A percentile compares a stretch with the other conserved stretches of the same genome.
These are phyloP conservation scores for Mrakia blollopis DNA, from an alignment of 768 basidiomycete species.

Conservation along the genomic window DNA sequence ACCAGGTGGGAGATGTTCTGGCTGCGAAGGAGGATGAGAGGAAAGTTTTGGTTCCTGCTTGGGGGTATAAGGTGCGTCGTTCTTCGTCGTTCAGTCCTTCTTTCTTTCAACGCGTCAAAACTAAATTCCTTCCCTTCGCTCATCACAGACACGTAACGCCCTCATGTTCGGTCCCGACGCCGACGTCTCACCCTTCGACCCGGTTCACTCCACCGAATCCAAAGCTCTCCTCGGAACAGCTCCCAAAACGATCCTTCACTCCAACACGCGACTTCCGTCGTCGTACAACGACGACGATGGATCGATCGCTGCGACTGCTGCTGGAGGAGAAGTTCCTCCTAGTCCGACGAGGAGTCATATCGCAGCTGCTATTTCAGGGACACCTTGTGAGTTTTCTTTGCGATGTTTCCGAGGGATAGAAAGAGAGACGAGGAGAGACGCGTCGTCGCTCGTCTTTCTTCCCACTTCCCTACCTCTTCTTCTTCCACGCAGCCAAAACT, in stretches of 20 bases:
- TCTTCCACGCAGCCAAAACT: too few species aligned
- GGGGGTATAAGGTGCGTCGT: slow-evolving; percentile 37
- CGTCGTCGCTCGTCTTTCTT: neutral
- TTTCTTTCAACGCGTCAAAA: slow-evolving; percentile 2
- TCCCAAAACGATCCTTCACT: slow-evolving; percentile 63
- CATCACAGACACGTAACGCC: slow-evolving; percentile 75
- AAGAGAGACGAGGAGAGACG: too few species aligned
- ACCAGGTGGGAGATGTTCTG: neutral
- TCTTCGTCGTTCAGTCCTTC: slow-evolving; percentile 42
- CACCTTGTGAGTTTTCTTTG: slow-evolving; percentile 61
- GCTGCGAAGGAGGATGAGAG: slow-evolving; percentile 38
- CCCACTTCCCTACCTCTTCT: neutral
- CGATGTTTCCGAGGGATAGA: slow-evolving; percentile 10
- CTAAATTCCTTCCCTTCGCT: neutral
- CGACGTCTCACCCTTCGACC: slow-evolving; percentile 71
- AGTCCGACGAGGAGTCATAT: slow-evolving; percentile 89
- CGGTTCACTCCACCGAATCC: slow-evolving; percentile 9
- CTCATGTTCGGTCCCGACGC: slow-evolving; percentile 95
- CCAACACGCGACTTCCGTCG: slow-evolving; percentile 65
- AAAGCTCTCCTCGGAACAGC: slow-evolving; percentile 28
- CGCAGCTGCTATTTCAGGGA: slow-evolving; percentile 86
- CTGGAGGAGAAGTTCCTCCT: slow-evolving; percentile 54
- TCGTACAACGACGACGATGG: slow-evolving; percentile 52
- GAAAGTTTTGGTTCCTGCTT: slow-evolving; percentile 31
- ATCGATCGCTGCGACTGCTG: slow-evolving; percentile 47